Percentiles rank a stretch among this genome's conserved stretches.
These are phyloP conservation scores for Pseudogymnoascus sp. DNA, from an alignment of 2,329 filamentous ascomycete species.

Conservation along the genomic window DNA sequence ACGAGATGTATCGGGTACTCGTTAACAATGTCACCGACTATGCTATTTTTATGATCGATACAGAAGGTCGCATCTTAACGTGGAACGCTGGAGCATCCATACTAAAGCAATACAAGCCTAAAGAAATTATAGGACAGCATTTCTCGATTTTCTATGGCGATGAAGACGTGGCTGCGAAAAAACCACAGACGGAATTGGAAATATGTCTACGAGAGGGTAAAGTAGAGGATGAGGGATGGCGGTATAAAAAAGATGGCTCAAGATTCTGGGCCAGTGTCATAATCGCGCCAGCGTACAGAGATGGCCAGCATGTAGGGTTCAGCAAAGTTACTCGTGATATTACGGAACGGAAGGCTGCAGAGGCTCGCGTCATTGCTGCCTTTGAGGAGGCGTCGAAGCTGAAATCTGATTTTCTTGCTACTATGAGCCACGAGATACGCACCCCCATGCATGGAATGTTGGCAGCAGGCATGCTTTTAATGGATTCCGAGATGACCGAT, in stretches of 20 bases:
- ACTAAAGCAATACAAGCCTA: constrained; percentile 46
- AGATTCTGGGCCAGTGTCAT: constrained; percentile 55
- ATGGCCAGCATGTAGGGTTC: constrained; percentile 46
- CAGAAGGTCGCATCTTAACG: constrained; percentile 45
- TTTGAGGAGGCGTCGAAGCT: constrained; percentile 56
- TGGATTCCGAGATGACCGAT: constrained; percentile 43
- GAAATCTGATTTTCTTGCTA: constrained; percentile 54
- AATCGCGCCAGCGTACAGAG: constrained; percentile 48
- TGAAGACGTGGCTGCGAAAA: constrained; percentile 41
- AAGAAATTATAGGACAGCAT: constrained; percentile 50
- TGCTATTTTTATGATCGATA: constrained; percentile 55
- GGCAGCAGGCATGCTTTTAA: constrained; percentile 49
- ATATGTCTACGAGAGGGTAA: constrained; percentile 47
- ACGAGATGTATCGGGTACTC: constrained; percentile 52
- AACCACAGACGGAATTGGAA: constrained; percentile 44
- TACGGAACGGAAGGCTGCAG: constrained; percentile 47
- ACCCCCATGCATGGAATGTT: constrained; percentile 59
- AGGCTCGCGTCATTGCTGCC: constrained; percentile 46
- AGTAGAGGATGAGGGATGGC: constrained; percentile 53
- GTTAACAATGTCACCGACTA: constrained; percentile 55
- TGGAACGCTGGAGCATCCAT: constrained; percentile 51
- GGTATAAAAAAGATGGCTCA: constrained; percentile 49
- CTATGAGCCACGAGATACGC: constrained; percentile 53
- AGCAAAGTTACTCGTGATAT: constrained; percentile 52
- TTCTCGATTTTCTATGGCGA: constrained; percentile 50